Evolutionary conservation across 352 stramenopile species (phyloP).

Genomic region (Phytophthora hibernalis): DNA sequence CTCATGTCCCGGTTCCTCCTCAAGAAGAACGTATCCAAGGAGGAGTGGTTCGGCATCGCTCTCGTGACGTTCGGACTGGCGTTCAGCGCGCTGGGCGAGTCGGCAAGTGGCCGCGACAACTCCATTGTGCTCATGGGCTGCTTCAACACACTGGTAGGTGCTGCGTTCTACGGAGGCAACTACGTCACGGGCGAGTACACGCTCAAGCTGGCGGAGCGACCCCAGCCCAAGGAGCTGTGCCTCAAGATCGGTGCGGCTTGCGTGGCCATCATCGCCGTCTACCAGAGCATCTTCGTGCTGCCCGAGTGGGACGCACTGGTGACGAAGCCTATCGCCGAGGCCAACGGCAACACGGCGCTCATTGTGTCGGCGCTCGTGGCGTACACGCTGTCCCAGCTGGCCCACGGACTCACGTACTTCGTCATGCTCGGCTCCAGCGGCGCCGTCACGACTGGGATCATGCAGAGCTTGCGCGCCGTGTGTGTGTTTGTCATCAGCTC

Average conservation of each 20-base stretch:
- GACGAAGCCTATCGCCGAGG: conserved; percentile 78
- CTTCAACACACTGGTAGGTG: conserved; percentile 82
- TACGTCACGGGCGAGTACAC: conserved; percentile 88
- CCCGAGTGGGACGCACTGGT: conserved; percentile 78
- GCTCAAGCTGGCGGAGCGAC: conserved; percentile 77
- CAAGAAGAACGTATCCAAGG: conserved; percentile 71
- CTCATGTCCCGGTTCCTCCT: conserved; percentile 81
- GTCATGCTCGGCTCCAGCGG: conserved; percentile 83
- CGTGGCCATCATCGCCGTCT: conserved; percentile 77
- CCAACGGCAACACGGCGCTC: conserved; percentile 62
- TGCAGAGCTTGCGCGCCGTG: conserved; percentile 88
- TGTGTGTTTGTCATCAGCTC: conserved; percentile 88
- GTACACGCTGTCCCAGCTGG: conserved; percentile 85
- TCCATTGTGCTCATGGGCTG: conserved; percentile 86
- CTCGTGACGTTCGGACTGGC: conserved; percentile 85
- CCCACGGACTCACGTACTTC: conserved; percentile 87
- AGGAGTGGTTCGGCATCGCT: conserved; percentile 85
- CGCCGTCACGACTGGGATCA: conserved; percentile 87
- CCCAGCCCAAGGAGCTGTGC: conserved; percentile 79
- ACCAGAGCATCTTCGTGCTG: conserved; percentile 85
- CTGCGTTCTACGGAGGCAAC: conserved; percentile 87
- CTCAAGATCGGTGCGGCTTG: conserved; percentile 81
- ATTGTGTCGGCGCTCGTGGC: conserved; percentile 70
- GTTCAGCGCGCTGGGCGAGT: conserved; percentile 82
- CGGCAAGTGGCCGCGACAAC: conserved; percentile 63